phyloP scores from a whole-genome alignment of 495 filamentous ascomycete species.

The Staphylotrichum longicolle region DNA sequence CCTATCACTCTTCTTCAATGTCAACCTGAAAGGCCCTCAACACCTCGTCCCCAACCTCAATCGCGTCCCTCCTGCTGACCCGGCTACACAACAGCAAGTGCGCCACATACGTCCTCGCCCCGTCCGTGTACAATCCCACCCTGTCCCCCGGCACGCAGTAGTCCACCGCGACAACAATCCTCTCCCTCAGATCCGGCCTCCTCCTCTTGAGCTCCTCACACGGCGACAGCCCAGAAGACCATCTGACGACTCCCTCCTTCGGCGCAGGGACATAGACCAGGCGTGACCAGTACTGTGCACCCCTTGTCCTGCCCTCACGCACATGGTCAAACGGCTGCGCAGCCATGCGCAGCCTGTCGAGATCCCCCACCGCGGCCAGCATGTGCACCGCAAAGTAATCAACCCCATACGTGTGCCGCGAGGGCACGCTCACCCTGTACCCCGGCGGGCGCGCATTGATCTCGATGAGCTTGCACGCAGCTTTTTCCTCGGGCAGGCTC shows the following conservation, averaged over 20 bases:
- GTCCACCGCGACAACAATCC: conserved; percentile 28
- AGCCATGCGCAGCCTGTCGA: conserved; percentile 25
- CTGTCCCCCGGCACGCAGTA: conserved; percentile 26
- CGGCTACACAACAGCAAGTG: conserved; percentile 28
- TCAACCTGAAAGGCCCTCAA: conserved; percentile 19
- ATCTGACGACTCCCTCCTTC: conserved; percentile 21
- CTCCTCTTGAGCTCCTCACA: conserved; percentile 31
- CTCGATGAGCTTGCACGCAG: conserved; percentile 38
- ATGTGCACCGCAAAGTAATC: conserved; percentile 41
- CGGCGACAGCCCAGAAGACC: conserved; percentile 18
- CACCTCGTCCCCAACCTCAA: conserved; percentile 29
- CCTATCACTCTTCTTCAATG: conserved; percentile 12
- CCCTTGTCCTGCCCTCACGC: background rate
- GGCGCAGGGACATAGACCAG: conserved; percentile 35
- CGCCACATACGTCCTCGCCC: conserved; percentile 31
- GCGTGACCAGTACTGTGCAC: conserved; percentile 32
- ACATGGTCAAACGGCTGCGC: conserved; percentile 29
- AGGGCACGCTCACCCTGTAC: conserved; percentile 28
- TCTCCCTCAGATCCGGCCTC: conserved; percentile 25
- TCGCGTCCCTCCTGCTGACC: conserved; percentile 25
- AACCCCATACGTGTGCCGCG: conserved; percentile 41
- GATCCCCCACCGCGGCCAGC: conserved; percentile 35
- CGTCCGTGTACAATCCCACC: conserved; percentile 26
- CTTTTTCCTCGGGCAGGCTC: background rate
- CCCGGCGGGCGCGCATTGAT: conserved; percentile 44